phyloP scores from a whole-genome alignment of 2,329 filamentous ascomycete genomes.

The Aspergillus pseudoviridinutans region DNA sequence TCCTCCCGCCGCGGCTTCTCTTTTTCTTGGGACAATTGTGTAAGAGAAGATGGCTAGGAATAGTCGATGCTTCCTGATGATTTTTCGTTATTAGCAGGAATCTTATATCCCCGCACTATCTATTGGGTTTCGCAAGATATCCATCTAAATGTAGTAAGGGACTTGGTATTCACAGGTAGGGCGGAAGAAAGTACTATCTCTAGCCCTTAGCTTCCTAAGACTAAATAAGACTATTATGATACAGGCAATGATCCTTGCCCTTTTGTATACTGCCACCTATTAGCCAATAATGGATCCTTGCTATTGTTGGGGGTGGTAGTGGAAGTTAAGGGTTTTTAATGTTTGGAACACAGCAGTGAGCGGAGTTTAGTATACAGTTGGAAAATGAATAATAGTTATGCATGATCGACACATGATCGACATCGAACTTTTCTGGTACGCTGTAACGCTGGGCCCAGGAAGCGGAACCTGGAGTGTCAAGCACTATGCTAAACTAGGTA shows the following conservation, averaged over 20 bases:
- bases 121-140: too few relatives aligned
- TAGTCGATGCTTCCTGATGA: too few relatives aligned
- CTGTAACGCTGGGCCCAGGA: too few relatives aligned
- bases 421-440: not conserved
- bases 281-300: not conserved
- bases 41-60: too few relatives aligned
- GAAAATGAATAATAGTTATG: not conserved
- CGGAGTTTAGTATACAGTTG: not conserved
- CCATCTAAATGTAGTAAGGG: too few relatives aligned
- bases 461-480: too few relatives aligned
- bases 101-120: too few relatives aligned
- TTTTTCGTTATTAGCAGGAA: too few relatives aligned
- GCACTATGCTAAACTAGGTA: too few relatives aligned
- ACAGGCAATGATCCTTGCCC: not conserved
- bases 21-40: too few relatives aligned
- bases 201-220: not conserved
- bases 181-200: not conserved
- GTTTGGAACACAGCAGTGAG: not conserved
- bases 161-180: not conserved
- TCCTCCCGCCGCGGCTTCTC: too few relatives aligned
- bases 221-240: not conserved
- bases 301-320: not conserved
- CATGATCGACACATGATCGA: not conserved
- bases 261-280: not conserved
- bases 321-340: not conserved